Evolutionary conservation across 78 protist species (phyloP).

Genomic region (Emiliania huxleyi): DNA sequence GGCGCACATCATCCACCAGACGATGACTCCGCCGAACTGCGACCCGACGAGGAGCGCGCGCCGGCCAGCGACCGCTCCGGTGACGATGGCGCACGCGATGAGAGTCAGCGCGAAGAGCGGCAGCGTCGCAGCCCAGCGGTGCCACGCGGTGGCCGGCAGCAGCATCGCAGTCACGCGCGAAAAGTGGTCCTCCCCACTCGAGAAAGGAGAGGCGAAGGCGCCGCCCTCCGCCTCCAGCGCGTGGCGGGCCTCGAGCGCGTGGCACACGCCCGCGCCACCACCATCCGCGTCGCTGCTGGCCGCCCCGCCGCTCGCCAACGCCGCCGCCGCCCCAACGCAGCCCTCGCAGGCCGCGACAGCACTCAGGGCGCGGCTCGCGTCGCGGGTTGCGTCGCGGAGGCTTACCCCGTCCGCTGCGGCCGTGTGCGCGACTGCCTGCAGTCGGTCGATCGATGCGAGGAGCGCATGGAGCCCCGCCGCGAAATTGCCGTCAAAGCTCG

Average conservation of each 20-base stretch:
- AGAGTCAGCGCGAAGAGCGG: neutral
- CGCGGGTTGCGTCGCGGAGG: neutral
- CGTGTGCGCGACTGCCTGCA: neutral
- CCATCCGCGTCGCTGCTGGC: neutral
- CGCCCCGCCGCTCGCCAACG: neutral
- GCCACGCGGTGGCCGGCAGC: neutral
- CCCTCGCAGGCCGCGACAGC: neutral
- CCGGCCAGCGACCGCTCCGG: neutral
- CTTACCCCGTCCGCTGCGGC: neutral
- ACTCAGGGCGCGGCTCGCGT: neutral
- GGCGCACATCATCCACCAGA: slow-evolving; percentile 21
- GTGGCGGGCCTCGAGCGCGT: neutral
- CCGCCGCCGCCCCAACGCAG: too few relatives aligned
- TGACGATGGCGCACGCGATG: neutral
- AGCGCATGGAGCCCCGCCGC: neutral
- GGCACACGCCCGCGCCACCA: neutral
- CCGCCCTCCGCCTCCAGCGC: neutral
- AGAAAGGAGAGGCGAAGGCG: too few relatives aligned
- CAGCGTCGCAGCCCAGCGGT: neutral
- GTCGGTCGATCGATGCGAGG: neutral
- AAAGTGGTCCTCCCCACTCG: neutral
- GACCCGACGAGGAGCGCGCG: neutral
- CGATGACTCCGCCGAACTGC: neutral
- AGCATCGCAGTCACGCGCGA: neutral
- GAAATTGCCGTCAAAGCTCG: neutral